phyloP scores from a whole-genome alignment of 148 eudicot genomes.

The Tetragonia tetragonoides region DNA sequence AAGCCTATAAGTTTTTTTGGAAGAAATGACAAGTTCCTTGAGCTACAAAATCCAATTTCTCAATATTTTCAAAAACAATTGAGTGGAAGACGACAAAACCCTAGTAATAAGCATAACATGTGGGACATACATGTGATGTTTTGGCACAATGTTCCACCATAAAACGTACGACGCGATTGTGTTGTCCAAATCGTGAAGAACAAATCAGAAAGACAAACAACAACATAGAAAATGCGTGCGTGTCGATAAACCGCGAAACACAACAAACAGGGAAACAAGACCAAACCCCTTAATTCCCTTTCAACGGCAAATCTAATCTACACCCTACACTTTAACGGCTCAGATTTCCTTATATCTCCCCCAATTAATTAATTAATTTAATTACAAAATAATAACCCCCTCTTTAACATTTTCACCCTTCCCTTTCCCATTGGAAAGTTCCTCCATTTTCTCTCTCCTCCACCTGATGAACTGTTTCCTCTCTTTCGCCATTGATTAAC shows the following conservation, averaged over 20 bases:
- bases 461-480: slow-evolving; percentile 1
- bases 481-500: not conserved
- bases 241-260: not conserved
- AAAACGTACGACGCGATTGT: too few relatives aligned
- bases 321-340: slow-evolving; percentile 1
- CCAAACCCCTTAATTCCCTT: not conserved
- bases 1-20: slow-evolving; percentile 1
- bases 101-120: too few relatives aligned
- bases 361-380: too few relatives aligned
- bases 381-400: too few relatives aligned
- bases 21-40: slow-evolving; percentile 5
- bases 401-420: too few relatives aligned
- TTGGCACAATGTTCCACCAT: too few relatives aligned
- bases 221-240: not conserved
- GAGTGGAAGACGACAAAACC: too few relatives aligned
- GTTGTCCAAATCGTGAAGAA: not conserved
- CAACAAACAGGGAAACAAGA: not conserved
- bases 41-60: not conserved
- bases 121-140: too few relatives aligned
- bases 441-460: not conserved
- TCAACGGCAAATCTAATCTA: slow-evolving; percentile 6
- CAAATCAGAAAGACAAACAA: not conserved
- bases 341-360: not conserved
- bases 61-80: too few relatives aligned
- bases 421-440: too few relatives aligned